Evolutionary conservation across 2,329 filamentous ascomycete species (phyloP).

Genomic region (Diplodia mutila): DNA sequence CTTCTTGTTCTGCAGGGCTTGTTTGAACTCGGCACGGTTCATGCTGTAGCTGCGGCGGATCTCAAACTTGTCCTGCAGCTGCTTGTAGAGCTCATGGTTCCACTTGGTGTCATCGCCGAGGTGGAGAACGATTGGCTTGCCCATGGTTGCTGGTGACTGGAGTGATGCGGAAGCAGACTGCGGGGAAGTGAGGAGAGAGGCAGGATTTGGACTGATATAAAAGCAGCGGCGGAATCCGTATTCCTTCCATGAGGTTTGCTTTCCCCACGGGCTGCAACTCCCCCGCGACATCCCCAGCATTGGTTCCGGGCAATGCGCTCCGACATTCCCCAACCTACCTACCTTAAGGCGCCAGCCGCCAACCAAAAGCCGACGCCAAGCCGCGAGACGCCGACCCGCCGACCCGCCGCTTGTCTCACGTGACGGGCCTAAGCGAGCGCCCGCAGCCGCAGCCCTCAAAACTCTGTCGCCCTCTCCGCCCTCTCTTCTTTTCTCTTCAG

Average conservation of each 20-base stretch:
- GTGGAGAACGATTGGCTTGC: slow-evolving; percentile 47
- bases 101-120: slow-evolving; percentile 51
- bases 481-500: slow-evolving; percentile 47
- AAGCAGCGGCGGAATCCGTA: slow-evolving; percentile 13
- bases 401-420: neutral
- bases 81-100: slow-evolving; percentile 49
- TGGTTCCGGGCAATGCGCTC: slow-evolving; percentile 17
- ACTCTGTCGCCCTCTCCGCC: slow-evolving; percentile 13
- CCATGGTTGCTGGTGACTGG: slow-evolving; percentile 7
- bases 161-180: neutral
- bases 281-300: slow-evolving; percentile 3
- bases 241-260: slow-evolving; percentile 7
- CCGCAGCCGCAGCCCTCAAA: neutral
- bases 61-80: slow-evolving; percentile 42
- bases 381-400: neutral
- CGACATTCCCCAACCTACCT: slow-evolving; percentile 10
- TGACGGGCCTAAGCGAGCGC: slow-evolving; percentile 6
- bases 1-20: slow-evolving; percentile 41
- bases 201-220: neutral
- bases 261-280: slow-evolving; percentile 24
- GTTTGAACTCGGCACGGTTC: slow-evolving; percentile 44
- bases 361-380: slow-evolving; percentile 24
- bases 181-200: neutral
- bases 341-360: too few relatives aligned
- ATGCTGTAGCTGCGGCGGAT: slow-evolving; percentile 37